A percentile compares a stretch with the other conserved stretches of the same genome.
phyloP scores from a whole-genome alignment of 2,329 filamentous ascomycete genomes.

The Scedosporium minutisporum region DNA sequence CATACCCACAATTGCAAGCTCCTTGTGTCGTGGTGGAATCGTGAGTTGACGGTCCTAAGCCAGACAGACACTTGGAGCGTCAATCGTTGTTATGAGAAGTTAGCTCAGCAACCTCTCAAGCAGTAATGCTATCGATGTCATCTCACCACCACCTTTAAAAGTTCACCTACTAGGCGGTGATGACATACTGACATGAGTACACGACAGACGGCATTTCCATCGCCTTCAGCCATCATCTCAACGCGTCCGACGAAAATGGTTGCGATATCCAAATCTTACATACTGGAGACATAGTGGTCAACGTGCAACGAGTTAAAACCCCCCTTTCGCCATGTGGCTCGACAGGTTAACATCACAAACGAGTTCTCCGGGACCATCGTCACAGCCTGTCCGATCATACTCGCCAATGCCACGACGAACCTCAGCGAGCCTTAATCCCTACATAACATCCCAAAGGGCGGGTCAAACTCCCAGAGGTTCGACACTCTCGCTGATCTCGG shows the following conservation, averaged over 20 bases:
- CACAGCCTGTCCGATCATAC: constrained; percentile 54
- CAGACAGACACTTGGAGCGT: too few species aligned
- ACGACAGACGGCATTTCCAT: too few species aligned
- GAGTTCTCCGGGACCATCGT: constrained; percentile 46
- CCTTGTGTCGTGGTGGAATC: too few species aligned
- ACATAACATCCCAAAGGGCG: constrained; percentile 57
- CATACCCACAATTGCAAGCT: too few species aligned
- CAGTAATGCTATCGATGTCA: too few species aligned
- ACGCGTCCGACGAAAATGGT: background rate
- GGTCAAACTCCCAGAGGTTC: constrained; percentile 63
- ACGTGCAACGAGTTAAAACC: background rate
- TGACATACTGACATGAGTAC: too few species aligned
- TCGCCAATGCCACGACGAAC: constrained; percentile 62
- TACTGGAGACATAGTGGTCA: background rate
- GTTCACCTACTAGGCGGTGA: too few species aligned
- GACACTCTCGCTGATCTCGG: constrained; percentile 66
- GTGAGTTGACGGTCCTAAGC: too few species aligned
- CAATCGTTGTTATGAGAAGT: too few species aligned
- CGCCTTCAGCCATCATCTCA: background rate
- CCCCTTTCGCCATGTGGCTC: constrained; percentile 61
- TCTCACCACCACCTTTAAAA: too few species aligned
- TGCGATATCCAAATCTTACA: background rate
- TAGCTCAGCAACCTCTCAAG: too few species aligned
- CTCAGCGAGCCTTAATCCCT: constrained; percentile 58
- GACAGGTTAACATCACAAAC: constrained; percentile 72